phyloP scores from a whole-genome alignment of 2,329 filamentous ascomycete species.

The Epichloe typhina region DNA sequence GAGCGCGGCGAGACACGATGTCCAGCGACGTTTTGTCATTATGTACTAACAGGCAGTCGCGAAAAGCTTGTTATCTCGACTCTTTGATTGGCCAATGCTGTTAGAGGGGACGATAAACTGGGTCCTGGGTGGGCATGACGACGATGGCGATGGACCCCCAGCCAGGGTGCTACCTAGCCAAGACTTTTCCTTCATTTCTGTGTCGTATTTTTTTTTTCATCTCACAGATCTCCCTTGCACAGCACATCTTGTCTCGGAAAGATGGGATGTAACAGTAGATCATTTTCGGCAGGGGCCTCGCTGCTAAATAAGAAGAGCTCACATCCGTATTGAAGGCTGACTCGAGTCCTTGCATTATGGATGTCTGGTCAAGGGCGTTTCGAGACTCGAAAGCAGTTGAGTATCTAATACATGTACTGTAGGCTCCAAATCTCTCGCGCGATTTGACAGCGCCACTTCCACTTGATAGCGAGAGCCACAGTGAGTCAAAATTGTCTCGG shows the following conservation, averaged over 20 bases:
- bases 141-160: background rate
- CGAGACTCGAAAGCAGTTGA: background rate
- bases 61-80: conserved; percentile 4
- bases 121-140: background rate
- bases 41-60: conserved; percentile 1
- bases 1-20: too few species aligned
- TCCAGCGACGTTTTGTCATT: background rate
- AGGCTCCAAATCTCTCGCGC: background rate
- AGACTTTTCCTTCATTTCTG: background rate
- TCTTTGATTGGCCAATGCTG: conserved; percentile 3
- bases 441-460: background rate
- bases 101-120: too few species aligned
- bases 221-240: background rate
- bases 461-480: background rate
- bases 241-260: conserved; percentile 1
- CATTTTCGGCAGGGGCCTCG: background rate
- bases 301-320: background rate
- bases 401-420: too few species aligned
- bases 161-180: background rate
- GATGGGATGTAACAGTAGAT: background rate
- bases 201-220: background rate
- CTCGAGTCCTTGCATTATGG: background rate
- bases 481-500: background rate
- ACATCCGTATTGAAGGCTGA: background rate
- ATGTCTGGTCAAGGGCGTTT: background rate